A percentile compares a stretch with the other conserved stretches of the same genome.
These are phyloP conservation scores for Aurifilum marmelostoma DNA, from an alignment of 2,329 filamentous ascomycete species.

Conservation along the genomic window DNA sequence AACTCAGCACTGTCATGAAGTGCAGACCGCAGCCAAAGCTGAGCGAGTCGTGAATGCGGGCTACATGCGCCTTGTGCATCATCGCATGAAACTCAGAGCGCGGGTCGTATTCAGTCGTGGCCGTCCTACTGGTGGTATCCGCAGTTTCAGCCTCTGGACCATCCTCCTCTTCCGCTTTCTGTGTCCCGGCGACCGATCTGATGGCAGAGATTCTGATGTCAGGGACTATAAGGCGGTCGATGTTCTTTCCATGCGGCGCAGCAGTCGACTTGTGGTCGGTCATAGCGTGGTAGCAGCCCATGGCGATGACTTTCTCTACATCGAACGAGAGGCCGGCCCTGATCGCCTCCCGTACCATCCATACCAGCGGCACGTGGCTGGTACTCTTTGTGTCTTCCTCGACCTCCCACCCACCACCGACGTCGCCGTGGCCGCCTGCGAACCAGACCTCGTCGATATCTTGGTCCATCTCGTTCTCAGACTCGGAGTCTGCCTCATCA, in stretches of 20 bases:
- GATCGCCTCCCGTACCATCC: slow-evolving; percentile 65
- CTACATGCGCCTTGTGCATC: slow-evolving; percentile 59
- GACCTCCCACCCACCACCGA: slow-evolving; percentile 75
- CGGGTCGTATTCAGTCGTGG: slow-evolving; percentile 30
- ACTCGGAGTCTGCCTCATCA: slow-evolving; percentile 44
- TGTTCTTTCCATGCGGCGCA: background rate
- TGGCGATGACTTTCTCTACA: slow-evolving; percentile 64
- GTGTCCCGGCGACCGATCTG: slow-evolving; percentile 32
- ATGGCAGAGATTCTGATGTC: slow-evolving; percentile 42
- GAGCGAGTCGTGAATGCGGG: slow-evolving; percentile 71
- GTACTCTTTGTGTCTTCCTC: slow-evolving; percentile 61
- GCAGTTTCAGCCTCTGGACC: slow-evolving; percentile 20
- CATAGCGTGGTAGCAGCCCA: slow-evolving; percentile 60
- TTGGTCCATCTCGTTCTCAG: slow-evolving; percentile 55
- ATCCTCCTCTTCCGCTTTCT: slow-evolving; percentile 6
- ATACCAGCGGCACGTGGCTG: slow-evolving; percentile 66
- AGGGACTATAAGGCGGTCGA: slow-evolving; percentile 31
- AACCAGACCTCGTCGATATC: slow-evolving; percentile 85
- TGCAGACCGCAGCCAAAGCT: slow-evolving; percentile 64
- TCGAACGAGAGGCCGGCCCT: slow-evolving; percentile 73
- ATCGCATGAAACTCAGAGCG: slow-evolving; percentile 56
- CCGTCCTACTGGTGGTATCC: slow-evolving; percentile 6
- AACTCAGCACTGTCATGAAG: slow-evolving; percentile 60
- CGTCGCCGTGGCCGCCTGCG: slow-evolving; percentile 75
- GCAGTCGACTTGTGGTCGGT: slow-evolving; percentile 34